Base-by-base conservation (phyloP, 768 basidiomycete genomes). In the Serendipita sp. region DNA sequence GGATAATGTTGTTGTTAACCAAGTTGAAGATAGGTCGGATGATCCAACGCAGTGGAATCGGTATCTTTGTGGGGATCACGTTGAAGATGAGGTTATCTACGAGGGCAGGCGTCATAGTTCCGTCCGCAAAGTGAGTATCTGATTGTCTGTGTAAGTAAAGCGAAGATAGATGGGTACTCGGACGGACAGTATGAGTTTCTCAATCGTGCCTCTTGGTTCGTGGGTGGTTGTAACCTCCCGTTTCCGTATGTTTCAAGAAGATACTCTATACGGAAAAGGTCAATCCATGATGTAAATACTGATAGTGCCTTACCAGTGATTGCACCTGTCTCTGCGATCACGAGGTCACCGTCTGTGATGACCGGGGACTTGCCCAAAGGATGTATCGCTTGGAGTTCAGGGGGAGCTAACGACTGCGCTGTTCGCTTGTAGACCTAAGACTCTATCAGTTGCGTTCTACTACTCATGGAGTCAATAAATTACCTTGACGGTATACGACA, bases 291-390 rank as follows among this genome's bases (percentile, higher is more conserved):
- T 14, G 73, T 74, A 51, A 73, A 77, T 64, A 74, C 75, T 22
- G 68, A 63, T 48, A 79, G 74, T 50, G 79, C 78, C 78, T 44
- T 77, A 76, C 62, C 34, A 7, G 77, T 69, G 44, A 79, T 78
- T 17, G 77, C 76, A 26, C 74, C 74, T 64, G 77, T 75, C 65
- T 76, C 75, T 14, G 76, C 74, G 16, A 80, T 62, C 2, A 70
- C 73, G n/a, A 76, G 62, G 20, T 75, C 73, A 11, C 75, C 78
- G 64, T 79, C 76, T 2, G 75, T 77, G 45, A 79, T 77, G 61
- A 79, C 72, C 16, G 78, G 79, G 2, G 75, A 70, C 65, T 76
- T 79, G 24, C 79, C 78, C 11, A 79, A 67, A n/a, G 79, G 77
- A 50, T 75, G 71, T 22, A 78, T 61, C 2, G 72, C 61, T 28